Conservation (phyloP, 352 stramenopile species). For the Globisporangium spiculum region DNA sequence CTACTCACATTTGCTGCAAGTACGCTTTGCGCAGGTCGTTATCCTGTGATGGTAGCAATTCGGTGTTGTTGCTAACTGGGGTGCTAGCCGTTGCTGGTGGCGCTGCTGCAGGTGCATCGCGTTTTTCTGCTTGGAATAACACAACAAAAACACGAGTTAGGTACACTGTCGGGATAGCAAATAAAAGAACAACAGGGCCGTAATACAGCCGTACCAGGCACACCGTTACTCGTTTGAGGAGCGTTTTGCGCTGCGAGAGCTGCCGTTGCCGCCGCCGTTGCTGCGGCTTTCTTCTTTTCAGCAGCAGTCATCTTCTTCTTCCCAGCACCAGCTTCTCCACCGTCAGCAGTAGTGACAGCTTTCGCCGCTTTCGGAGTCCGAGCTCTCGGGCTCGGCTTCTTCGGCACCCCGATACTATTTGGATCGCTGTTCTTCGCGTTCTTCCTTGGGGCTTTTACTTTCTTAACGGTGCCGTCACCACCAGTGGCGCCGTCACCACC, state of each 20-base stretch:
- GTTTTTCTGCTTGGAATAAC: not conserved
- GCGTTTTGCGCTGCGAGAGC: not conserved
- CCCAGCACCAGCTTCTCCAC: conserved; percentile 21
- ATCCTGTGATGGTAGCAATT: conserved; percentile 30
- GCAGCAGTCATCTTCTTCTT: conserved; percentile 19
- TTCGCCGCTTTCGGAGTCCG: conserved; percentile 25
- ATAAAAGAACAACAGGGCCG: too few species aligned
- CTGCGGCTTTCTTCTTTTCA: conserved; percentile 17
- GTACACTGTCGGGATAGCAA: not conserved
- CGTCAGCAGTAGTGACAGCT: conserved; percentile 16
- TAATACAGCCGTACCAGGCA: not conserved
- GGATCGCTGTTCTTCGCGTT: conserved; percentile 23
- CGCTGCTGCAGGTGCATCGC: not conserved
- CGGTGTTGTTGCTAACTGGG: not conserved
- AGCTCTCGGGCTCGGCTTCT: conserved; percentile 32
- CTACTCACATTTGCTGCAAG: conserved; percentile 44
- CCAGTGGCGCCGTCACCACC: not conserved
- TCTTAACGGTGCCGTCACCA: not conserved
- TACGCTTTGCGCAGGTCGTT: conserved; percentile 39
- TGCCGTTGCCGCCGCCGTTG: not conserved
- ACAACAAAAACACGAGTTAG: not conserved
- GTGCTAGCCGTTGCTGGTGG: not conserved
- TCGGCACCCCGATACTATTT: conserved; percentile 10
- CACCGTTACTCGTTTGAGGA: not conserved
- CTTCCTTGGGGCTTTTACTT: conserved; percentile 14